Conservation (phyloP, 768 basidiomycete genomes). For the Boletus huronensis region DNA sequence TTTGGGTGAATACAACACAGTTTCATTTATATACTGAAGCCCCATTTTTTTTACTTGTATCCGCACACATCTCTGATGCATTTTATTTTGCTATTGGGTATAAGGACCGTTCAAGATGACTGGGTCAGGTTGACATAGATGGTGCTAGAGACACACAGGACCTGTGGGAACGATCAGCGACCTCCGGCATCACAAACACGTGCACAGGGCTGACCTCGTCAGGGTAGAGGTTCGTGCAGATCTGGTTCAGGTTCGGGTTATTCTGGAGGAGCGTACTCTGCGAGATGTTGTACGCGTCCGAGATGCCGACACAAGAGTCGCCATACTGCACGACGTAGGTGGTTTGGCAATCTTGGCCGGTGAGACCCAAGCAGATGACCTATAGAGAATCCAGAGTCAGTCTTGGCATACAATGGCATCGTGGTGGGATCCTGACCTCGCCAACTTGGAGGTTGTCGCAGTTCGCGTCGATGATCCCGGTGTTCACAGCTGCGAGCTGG, state of each 20-base stretch:
- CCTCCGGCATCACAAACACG: background rate
- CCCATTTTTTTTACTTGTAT: background rate
- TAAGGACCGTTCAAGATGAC: conserved; percentile 1
- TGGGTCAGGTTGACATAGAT: conserved; percentile 23
- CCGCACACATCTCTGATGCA: background rate
- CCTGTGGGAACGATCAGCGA: conserved; percentile 14
- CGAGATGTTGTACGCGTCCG: conserved; percentile 39
- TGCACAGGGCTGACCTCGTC: conserved; percentile 45
- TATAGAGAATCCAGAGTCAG: conserved; percentile 14
- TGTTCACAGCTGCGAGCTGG: conserved; percentile 56
- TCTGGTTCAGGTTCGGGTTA: conserved; percentile 59
- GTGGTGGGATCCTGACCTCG: conserved; percentile 34
- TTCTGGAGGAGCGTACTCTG: conserved; percentile 48
- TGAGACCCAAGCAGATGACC: conserved; percentile 54
- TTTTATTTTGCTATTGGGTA: background rate
- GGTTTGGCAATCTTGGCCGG: conserved; percentile 54
- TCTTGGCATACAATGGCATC: background rate
- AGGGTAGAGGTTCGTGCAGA: conserved; percentile 54
- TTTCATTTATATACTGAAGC: background rate
- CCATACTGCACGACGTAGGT: conserved; percentile 44
- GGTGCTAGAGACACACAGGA: conserved; percentile 25
- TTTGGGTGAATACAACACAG: background rate
- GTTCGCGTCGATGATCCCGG: conserved; percentile 42
- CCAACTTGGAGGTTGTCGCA: conserved; percentile 58
- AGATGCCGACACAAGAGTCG: conserved; percentile 51